Conservation (phyloP, 495 filamentous ascomycete species). For the Tuber aestivum region DNA sequence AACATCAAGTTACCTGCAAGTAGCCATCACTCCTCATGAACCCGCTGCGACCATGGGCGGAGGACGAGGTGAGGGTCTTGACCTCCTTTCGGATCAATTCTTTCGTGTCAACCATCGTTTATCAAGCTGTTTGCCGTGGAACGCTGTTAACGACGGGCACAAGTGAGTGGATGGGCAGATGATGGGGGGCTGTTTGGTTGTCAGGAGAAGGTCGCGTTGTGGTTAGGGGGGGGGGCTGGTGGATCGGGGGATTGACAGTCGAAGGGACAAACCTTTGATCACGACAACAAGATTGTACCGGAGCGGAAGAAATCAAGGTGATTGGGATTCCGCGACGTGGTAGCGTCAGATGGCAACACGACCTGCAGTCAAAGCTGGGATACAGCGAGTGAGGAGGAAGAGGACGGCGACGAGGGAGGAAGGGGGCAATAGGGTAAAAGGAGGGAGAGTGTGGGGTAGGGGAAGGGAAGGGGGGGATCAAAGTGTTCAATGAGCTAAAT, state of each 20-base stretch:
- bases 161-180: conserved; percentile 15
- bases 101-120: conserved; percentile 29
- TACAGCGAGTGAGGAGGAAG: conserved; percentile 19
- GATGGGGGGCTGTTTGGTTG: conserved; percentile 25
- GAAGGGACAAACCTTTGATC: conserved; percentile 22
- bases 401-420: conserved; percentile 22
- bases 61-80: conserved; percentile 28
- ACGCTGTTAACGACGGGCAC: conserved; percentile 18
- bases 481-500: background rate
- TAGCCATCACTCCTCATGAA: conserved; percentile 29
- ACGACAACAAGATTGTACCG: conserved; percentile 2
- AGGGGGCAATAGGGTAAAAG: conserved; percentile 16
- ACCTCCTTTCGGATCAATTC: conserved; percentile 39
- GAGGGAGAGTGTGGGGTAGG: conserved; percentile 8
- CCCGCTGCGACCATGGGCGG: conserved; percentile 21
- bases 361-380: background rate
- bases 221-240: conserved; percentile 10
- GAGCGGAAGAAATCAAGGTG: background rate
- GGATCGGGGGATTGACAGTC: conserved; percentile 24
- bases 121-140: conserved; percentile 6
- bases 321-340: background rate
- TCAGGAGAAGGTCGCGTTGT: conserved; percentile 27
- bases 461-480: conserved; percentile 5
- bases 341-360: background rate
- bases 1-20: conserved; percentile 29